Conservation (phyloP, 2,329 filamentous ascomycete genomes). For the Aspergillaceae sp. region DNA sequence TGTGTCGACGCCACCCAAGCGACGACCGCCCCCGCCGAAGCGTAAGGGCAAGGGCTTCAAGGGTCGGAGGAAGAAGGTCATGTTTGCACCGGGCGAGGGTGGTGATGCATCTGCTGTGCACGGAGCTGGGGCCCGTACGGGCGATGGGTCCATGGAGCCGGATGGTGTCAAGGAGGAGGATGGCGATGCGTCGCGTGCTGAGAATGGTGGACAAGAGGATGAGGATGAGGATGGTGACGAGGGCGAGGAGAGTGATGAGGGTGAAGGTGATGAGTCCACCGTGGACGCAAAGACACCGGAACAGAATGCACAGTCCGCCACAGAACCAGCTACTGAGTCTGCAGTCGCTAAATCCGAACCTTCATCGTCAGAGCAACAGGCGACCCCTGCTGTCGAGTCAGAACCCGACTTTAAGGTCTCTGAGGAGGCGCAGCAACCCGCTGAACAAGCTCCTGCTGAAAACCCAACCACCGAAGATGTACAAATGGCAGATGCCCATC, state of each 20-base stretch:
- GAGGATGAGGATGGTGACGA: constrained; percentile 42
- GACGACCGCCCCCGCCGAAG: constrained; percentile 66
- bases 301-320: constrained; percentile 21
- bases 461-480: constrained; percentile 7
- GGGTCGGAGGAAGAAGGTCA: constrained; percentile 65
- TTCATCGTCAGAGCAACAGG: no score
- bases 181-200: constrained; percentile 39
- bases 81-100: constrained; percentile 43
- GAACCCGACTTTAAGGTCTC: constrained; percentile 1
- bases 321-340: constrained; percentile 12
- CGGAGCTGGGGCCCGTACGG: constrained; percentile 32
- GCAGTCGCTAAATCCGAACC: background rate
- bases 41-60: constrained; percentile 74
- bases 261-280: constrained; percentile 44
- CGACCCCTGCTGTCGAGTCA: background rate
- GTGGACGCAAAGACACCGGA: constrained; percentile 39
- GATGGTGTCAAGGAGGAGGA: constrained; percentile 34
- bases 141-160: constrained; percentile 19
- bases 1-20: constrained; percentile 43
- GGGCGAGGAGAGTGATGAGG: constrained; percentile 42
- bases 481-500: constrained; percentile 10
- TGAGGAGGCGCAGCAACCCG: background rate
- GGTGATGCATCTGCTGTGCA: constrained; percentile 28
- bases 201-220: constrained; percentile 37
- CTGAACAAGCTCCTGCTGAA: background rate